Evolutionary conservation across 805 yeast species (phyloP), one percentile per base, ranked within the genome.

Genomic region (Wickerhamomyces sydowiorum): DNA sequence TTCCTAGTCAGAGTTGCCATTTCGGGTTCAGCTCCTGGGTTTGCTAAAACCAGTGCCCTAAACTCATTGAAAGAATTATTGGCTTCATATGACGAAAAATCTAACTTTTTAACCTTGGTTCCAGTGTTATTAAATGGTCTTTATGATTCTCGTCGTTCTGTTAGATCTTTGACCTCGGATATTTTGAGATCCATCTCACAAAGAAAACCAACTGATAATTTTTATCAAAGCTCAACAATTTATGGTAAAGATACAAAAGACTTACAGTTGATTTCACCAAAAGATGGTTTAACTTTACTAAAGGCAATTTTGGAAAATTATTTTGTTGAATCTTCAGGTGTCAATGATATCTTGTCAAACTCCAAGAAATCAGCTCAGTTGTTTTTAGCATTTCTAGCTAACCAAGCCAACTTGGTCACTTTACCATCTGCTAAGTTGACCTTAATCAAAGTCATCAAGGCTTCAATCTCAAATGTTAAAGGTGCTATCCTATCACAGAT

Each of bases 341-440:
- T 78, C 45, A 57, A 69, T 41, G 45, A 62, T 47, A 48, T 53
- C 23, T 60, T 72, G 23, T 53, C 74, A 4, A 66, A 69, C 34
- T 67, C 66, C 21, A 80, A 81, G 56, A 76, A 73, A 51, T 78
- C 74, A 34, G 82, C 82, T 14, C 73, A 75, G 43, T 64, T 82
- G 6, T 68, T 75, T 36, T 60, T 81, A 41, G 75, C 89, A 0
- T 85, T 81, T 49, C 69, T 87, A 53, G 76, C 83, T 17, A 78
- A 82, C 42, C 93, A 88, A 60, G 84, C 86, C 54, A 58, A 67
- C 30, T 50, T 65, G 8, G 64, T 72, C 20, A 62, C 76, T 8
- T 48, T 80, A 20, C 82, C 85, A 19, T 70, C 63, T 18, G 67
- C 86, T 19, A 85, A 88, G 54, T 60, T 67, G 34, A 64, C 67